Percentiles rank a stretch among this genome's conserved stretches.
Conservation (phyloP, 352 stramenopile species). For the Phytophthora hybrid region DNA sequence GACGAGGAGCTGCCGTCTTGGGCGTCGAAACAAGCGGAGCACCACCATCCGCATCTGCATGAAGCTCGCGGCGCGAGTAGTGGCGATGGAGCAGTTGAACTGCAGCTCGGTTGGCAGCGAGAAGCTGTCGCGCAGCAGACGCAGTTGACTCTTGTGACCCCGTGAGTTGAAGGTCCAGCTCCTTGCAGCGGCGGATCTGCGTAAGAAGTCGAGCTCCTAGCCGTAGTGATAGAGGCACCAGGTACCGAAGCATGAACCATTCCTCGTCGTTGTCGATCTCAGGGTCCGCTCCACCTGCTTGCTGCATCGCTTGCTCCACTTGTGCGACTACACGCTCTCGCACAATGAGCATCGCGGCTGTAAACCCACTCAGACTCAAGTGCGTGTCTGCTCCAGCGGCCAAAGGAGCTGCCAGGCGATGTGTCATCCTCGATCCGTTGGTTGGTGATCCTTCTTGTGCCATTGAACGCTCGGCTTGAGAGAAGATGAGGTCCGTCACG, state of each 20-base stretch:
- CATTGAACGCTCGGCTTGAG: slow-evolving; percentile 52
- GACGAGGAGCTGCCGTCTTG: slow-evolving; percentile 31
- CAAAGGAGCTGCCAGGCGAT: slow-evolving; percentile 37
- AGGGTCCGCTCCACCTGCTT: slow-evolving; percentile 26
- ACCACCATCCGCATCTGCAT: slow-evolving; percentile 14
- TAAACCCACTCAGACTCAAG: slow-evolving; percentile 54
- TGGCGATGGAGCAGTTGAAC: slow-evolving; percentile 65
- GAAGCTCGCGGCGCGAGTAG: slow-evolving; percentile 51
- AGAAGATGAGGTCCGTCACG: slow-evolving; percentile 71
- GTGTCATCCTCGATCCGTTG: slow-evolving; percentile 33
- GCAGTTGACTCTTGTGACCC: slow-evolving; percentile 23
- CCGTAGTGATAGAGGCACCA: slow-evolving; percentile 60
- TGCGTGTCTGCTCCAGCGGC: slow-evolving; percentile 26
- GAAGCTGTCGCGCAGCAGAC: slow-evolving; percentile 36
- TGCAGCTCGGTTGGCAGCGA: slow-evolving; percentile 44
- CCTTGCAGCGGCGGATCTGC: slow-evolving; percentile 62
- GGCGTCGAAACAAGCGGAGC: slow-evolving; percentile 35
- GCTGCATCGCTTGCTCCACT: slow-evolving; percentile 46
- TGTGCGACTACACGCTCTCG: slow-evolving; percentile 59
- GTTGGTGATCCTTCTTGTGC: slow-evolving; percentile 42
- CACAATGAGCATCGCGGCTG: slow-evolving; percentile 66
- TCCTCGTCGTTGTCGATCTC: slow-evolving; percentile 74
- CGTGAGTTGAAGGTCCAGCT: slow-evolving; percentile 52
- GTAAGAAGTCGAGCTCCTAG: slow-evolving; percentile 56
- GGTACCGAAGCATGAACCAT: slow-evolving; percentile 66